Evolutionary conservation across 495 filamentous ascomycete species (phyloP).

Genomic region (Penicillium crystallinum): DNA sequence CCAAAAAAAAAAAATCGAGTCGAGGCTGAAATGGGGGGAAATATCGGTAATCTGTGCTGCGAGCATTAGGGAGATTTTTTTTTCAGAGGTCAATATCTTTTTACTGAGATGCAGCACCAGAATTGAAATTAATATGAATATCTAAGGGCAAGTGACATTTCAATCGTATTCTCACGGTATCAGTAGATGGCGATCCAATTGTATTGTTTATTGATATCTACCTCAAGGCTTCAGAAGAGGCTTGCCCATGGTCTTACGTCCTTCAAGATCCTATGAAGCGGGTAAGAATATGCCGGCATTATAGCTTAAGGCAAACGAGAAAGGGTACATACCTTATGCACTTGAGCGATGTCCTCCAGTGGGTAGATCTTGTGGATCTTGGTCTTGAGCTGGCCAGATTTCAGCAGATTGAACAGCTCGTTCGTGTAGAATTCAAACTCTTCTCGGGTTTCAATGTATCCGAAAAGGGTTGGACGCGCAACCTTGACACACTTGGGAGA

Average conservation of each 20-base stretch:
- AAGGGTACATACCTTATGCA: conserved; percentile 52
- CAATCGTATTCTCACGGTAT: background rate
- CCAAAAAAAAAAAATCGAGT: background rate
- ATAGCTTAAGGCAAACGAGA: background rate
- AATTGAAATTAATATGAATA: background rate
- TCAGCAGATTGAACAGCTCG: conserved; percentile 70
- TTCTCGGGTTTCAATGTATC: conserved; percentile 69
- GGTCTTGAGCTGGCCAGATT: conserved; percentile 62
- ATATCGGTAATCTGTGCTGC: background rate
- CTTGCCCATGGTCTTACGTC: conserved; percentile 81
- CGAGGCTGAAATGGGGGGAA: background rate
- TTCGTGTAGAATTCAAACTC: conserved; percentile 67
- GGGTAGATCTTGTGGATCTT: conserved; percentile 78
- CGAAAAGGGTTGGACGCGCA: conserved; percentile 66
- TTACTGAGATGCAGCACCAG: background rate
- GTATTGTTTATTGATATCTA: background rate
- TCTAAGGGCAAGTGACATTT: background rate
- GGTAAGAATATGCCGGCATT: conserved; percentile 5
- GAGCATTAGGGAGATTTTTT: background rate
- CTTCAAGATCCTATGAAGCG: conserved; percentile 61
- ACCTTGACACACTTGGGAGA: conserved; percentile 76
- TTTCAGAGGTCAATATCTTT: background rate
- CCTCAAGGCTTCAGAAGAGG: conserved; percentile 35
- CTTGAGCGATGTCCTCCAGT: conserved; percentile 67
- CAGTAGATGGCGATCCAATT: background rate